These are phyloP conservation scores for Pyrus communis DNA, from an alignment of 306 rosid genomes.

Conservation along the genomic window DNA sequence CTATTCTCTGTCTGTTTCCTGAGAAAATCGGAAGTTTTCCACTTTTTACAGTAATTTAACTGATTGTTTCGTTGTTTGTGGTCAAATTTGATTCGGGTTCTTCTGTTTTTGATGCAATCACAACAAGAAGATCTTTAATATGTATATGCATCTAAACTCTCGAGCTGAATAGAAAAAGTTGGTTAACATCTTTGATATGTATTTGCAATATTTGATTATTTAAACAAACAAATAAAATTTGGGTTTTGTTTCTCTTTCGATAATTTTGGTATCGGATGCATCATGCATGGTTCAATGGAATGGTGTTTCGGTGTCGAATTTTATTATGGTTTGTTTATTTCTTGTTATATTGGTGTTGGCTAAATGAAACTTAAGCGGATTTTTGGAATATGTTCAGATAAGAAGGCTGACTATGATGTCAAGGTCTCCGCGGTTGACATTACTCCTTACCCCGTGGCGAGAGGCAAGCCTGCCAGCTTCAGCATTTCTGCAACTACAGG, in stretches of 20 bases:
- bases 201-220: background rate
- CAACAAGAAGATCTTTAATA: background rate
- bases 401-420: constrained; percentile 50
- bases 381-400: constrained; percentile 36
- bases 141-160: background rate
- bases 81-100: background rate
- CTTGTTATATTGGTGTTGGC: background rate
- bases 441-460: constrained; percentile 55
- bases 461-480: constrained; percentile 79
- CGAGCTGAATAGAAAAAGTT: background rate
- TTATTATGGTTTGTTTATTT: background rate
- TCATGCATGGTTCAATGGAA: background rate
- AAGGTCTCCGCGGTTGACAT: constrained; percentile 66
- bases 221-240: background rate
- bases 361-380: background rate
- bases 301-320: background rate
- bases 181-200: background rate
- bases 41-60: background rate
- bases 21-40: background rate
- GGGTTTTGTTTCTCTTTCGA: background rate
- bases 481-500: constrained; percentile 73
- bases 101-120: background rate
- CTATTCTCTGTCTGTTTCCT: background rate
- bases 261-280: background rate
- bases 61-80: background rate